phyloP scores from a whole-genome alignment of 176 grass and related monocot species.

The Oryza coarctata region DNA sequence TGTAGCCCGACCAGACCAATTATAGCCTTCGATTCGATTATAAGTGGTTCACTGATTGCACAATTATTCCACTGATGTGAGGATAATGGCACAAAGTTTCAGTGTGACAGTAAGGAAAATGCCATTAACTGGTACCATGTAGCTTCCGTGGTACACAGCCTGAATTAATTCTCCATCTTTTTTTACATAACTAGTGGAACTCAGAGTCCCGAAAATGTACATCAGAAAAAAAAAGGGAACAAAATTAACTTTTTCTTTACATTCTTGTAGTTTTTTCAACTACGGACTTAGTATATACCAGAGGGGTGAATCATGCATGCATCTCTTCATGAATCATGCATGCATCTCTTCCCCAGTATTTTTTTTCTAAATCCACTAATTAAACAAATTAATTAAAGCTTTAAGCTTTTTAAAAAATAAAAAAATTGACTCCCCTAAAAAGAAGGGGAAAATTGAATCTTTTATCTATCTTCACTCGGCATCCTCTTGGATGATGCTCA shows the following conservation, averaged over 20 bases:
- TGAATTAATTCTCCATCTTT: not conserved
- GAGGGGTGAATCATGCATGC: not conserved
- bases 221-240: no score
- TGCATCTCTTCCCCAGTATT: not conserved
- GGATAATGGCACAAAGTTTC: not conserved
- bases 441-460: not conserved
- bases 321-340: no score
- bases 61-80: not conserved
- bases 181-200: no score
- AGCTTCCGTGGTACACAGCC: not conserved
- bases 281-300: not conserved
- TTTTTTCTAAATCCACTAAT: slow-evolving; percentile 14
- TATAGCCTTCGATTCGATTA: not conserved
- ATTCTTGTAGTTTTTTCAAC: not conserved
- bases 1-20: no score
- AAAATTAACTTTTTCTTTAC: not conserved
- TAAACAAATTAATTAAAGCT: not conserved
- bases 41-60: not conserved
- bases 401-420: not conserved
- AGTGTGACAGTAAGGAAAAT: not conserved
- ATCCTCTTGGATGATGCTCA: slow-evolving; percentile 52
- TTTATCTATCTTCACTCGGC: slow-evolving; percentile 8
- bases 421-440: not conserved
- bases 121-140: not conserved
- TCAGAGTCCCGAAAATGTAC: not conserved